Base-by-base conservation (phyloP, 371 early-diverging fungal genomes). In the Coemansia sp. region DNA sequence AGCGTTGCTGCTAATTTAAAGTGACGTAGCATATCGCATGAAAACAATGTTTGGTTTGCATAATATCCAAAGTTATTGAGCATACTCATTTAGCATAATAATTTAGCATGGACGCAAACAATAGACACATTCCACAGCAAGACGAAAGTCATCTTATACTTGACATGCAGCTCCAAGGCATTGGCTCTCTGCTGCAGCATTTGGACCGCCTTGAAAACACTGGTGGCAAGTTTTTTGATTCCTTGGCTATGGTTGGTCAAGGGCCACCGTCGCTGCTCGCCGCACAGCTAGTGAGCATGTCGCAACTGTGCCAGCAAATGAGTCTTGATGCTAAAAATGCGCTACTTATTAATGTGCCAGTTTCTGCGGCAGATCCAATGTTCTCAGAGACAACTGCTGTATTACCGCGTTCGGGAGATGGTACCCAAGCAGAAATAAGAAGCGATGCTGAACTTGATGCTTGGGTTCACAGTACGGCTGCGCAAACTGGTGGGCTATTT, bases 271-370 rank as follows among this genome's bases (percentile, higher is more conserved):
- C 76, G 15, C 55, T 76, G 44, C 76, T 76, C 15, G 68, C 76
- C 8, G 72, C 76, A 5, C 76, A 76, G 57, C 72, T 76, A 13
- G 72, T 68, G 17, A 62, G 44, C 54, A 71, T 76, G 76, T 40
- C 65, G n/a, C 76, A 76, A 51, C 58, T 68, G 21, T 76, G 76
- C 49, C 64, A 76, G 55, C 72, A 76, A 61, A 76, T 76, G 76
- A 39, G 39, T 26, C 29, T 54, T 6, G 67, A 61, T 19, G 69
- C 76, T 13, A 21, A 32, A 13, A 23, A 23, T 29, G 40, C 65
- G 13, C 41, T 67, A 1, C 49, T 72, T 15, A 61, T 58, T 15
- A 71, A 71, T 41, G 65, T 71, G 5, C 72, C 76, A 4, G 40
- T 60, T 11, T 55, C 58, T 15, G 32, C 17, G 19, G 39, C 58